Evolutionary conservation across 2,329 filamentous ascomycete genomes (phyloP), one percentile per base, ranked within the genome.

Genomic region (Fusarium virguliforme): DNA sequence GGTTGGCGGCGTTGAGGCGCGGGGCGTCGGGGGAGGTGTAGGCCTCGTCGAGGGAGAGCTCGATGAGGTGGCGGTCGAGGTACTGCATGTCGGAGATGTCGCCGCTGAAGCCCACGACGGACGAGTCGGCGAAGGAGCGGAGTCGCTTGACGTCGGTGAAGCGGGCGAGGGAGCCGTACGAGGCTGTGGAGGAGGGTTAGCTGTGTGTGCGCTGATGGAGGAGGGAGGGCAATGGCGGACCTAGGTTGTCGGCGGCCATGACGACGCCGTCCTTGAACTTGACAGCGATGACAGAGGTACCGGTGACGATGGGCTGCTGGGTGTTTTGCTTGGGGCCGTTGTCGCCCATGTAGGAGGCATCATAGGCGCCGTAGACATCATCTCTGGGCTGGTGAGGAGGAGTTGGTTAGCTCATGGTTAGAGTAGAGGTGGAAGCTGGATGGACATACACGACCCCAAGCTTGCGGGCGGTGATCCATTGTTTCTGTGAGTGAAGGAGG

Each of bases 51-150:
- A 97, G 94, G 80, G 93, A 90, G 76, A 98, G 92, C 70, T 93
- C 92, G 79, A 89, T 91, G 75, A 99, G 91, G 78, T 97, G 90
- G 76, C 96, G 91, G 88, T 97, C 93, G 75, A 99, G 90, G 86
- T 97, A 97, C 86, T 99, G 96, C 96, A 99, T 98, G 86, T 99
- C 96, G 72, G 94, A 97, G 76, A 99, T 92, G 85, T 99, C 96
- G 81, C 96, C 96, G 81, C 94, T 94, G 84, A 98, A 97, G 77
- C 96, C 96, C 79, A 99, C 88, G 67, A 98, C 89, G 32, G 94
- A 91, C 72, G 91, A 90, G 73, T 91, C 87, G 83, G 94, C 94
- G 83, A 98, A 98, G 76, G 90, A 88, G 77, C 94, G 94, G 74
- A 99, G 91, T 79, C 96, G 95, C 85, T 98, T 97, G 80, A 98